Base-by-base conservation (phyloP, 305 asterid species). In the Plantago lanceolata region DNA sequence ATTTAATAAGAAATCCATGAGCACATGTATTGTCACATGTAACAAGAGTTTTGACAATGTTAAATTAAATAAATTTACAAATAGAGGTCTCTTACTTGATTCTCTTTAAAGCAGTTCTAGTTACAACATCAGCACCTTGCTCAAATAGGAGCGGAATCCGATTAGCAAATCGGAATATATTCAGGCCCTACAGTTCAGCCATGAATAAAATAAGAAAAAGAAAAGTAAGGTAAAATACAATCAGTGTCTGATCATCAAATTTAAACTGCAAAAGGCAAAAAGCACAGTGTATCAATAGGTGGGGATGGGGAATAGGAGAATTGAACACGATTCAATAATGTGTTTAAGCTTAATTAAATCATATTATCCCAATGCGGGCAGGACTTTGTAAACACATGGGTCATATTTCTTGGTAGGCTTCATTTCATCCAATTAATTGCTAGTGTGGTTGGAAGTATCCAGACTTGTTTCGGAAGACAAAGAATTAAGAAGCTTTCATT, bases 111-210 rank as follows among this genome's bases (percentile, higher is more conserved):
- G 97, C 96, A 68, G 95, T 90, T 73, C 97, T 78, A 65, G 97
- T 90, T 75, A 87, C 93, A 73, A 90, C 97, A 77, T 90, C 97
- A 67, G 97, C 97, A 55, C 97, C 97, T 87, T 87, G 92, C 95
- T 90, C 97, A 57, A 90, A 87, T 63, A 90, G 81, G 73, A 90
- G 97, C 14, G 97, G 97, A 63, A 90, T 90, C 74, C 97, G 97
- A 68, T 90, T 90, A 59, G 97, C 97, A 68, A 90, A 90, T 68
- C 97, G 90, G 79, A 90, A 90, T 60, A 90, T 76, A 80, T 90
- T 90, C 55, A 90, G 75, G 61, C 97, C 97, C 97, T 90, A 75
- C 40, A 70, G 68, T 80, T 61, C 72, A 59, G 65, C 37, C 14
- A 40, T 11, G 15, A 40, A 51, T 65, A 56, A 31, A 28, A 57